Conservation (phyloP, 805 yeast genomes). For the Debaryomyces tyrocola region DNA sequence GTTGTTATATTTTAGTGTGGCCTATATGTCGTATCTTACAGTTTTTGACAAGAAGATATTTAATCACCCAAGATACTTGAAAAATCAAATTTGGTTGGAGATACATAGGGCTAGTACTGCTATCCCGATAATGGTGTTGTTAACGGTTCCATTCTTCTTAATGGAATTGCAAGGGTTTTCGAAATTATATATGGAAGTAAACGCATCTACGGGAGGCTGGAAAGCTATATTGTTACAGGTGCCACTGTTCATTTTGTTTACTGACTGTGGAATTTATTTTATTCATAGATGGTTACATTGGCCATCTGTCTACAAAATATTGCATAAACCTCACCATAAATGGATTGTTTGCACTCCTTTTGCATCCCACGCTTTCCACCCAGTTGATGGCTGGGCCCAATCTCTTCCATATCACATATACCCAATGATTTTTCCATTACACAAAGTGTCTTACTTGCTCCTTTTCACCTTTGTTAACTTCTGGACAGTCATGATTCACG, state of each 20-base stretch:
- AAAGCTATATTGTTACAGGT: slow-evolving; percentile 63
- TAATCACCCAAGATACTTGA: slow-evolving; percentile 94
- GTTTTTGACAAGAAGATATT: slow-evolving; percentile 87
- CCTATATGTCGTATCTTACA: slow-evolving; percentile 71
- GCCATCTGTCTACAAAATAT: slow-evolving; percentile 79
- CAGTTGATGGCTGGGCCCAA: slow-evolving; percentile 93
- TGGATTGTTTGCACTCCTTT: slow-evolving; percentile 99
- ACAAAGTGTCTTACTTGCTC: slow-evolving; percentile 77
- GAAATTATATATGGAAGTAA: slow-evolving; percentile 64
- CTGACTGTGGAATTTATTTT: slow-evolving; percentile 89
- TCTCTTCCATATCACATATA: slow-evolving; percentile 90
- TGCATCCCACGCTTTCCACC: slow-evolving; percentile 98
- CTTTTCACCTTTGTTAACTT: slow-evolving; percentile 90
- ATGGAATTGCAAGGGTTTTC: slow-evolving; percentile 84
- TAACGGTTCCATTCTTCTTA: slow-evolving; percentile 89
- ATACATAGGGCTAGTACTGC: slow-evolving; percentile 75
- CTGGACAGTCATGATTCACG: slow-evolving; percentile 99
- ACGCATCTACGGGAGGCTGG: slow-evolving; percentile 68
- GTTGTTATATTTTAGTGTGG: slow-evolving; percentile 73
- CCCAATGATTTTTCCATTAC: slow-evolving; percentile 90
- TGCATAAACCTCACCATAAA: slow-evolving; percentile 98
- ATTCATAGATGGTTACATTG: slow-evolving; percentile 93
- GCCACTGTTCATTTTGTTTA: slow-evolving; percentile 82
- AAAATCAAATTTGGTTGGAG: slow-evolving; percentile 88
- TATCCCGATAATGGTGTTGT: slow-evolving; percentile 83